Base-by-base conservation (phyloP, 2,329 filamentous ascomycete species). In the Dendrostoma leiphaemia region DNA sequence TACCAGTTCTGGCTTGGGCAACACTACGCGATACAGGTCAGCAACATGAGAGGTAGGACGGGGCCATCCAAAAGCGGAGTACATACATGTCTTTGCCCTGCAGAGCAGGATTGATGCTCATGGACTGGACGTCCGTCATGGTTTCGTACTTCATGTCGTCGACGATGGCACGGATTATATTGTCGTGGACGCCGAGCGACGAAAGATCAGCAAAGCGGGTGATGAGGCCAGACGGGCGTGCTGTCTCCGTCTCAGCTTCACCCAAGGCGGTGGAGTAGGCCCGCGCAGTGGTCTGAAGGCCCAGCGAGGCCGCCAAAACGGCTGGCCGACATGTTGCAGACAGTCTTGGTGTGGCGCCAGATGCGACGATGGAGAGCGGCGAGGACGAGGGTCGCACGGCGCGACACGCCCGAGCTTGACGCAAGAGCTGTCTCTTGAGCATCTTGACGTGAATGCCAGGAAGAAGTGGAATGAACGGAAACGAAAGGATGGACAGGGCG, bases 1-100 rank as follows among this genome's bases (percentile, higher is more conserved):
- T 97, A 68, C 94, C 94, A 8, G 94, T 99, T 74, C 90, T 96
- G 56, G 94, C 94, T 75, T 97, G 94, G 44, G 93, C 94, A 61
- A 97, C 80, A 63, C 88, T 90, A 65, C 31, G n/a, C 57, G 40
- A 35, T 50, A 48, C 58, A 41, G 32, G 48, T 69, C 66, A 64
- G 59, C 58, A 40, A 37, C 21, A 15, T 24, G 17, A 28, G 23
- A 31, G 19, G 10, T 7, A 41, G 10, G 24, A 15, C 4, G 32
- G 24, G 6, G 34, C 19, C 6, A 37, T 19, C 12, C 10, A 40
- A 43, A 12, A 35, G 8, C 8, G n/a, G 23, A 4, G 13, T 9
- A 74, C 88, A 75, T 80, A 93, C 89, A 96, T 79, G 70, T 97
- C 93, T 57, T 79, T 82, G 21, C 94, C 92, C 61, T 85, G 83